Evolutionary conservation across 441 rosid species (phyloP), one percentile per base, ranked within the genome.

Genomic region (Hypseocharis bilobata): DNA sequence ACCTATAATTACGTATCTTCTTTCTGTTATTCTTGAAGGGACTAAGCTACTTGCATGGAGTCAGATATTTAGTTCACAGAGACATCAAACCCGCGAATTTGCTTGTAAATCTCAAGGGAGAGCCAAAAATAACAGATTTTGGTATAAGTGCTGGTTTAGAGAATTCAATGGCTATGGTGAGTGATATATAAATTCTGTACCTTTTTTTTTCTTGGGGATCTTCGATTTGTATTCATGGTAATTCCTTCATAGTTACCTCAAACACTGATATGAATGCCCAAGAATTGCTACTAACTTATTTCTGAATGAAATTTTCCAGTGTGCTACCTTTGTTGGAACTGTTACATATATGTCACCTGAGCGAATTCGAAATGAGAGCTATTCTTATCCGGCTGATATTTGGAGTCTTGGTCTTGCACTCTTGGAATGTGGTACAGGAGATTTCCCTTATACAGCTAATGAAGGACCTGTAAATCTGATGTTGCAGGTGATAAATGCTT

Each of bases 311-410:
- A 71, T 72, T 67, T 70, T 44, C 63, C 77, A 92, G 98, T 92
- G 98, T 81, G 98, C 98, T 66, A 92, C 98, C 32, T 92, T 88
- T 79, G 96, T 89, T 67, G 98, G 98, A 75, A 92, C 96, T 28
- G 98, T 92, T 64, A 92, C 98, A n/a, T 89, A 92, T 77, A 89
- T 92, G 94, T 92, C 96, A 51, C 96, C 96, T 0, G 98, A 92
- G 75, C 82, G 96, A 68, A 92, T 92, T 38, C 82, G 87, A 66
- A 89, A 85, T 58, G 91, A 83, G 44, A 73, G 81, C 74, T 92
- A 89, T 76, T 92, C 98, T 44, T 89, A 84, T 82, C 96, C 96
- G 10, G 96, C 98, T 57, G 98, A 92, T 83, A 88, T 92, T 64
- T 92, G 98, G 96, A 88, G 96, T 79, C 87, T 92, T 27, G 98